Conservation (phyloP, 1,284 basidiomycete species). For the Microbotryum silenes-acaulis region DNA sequence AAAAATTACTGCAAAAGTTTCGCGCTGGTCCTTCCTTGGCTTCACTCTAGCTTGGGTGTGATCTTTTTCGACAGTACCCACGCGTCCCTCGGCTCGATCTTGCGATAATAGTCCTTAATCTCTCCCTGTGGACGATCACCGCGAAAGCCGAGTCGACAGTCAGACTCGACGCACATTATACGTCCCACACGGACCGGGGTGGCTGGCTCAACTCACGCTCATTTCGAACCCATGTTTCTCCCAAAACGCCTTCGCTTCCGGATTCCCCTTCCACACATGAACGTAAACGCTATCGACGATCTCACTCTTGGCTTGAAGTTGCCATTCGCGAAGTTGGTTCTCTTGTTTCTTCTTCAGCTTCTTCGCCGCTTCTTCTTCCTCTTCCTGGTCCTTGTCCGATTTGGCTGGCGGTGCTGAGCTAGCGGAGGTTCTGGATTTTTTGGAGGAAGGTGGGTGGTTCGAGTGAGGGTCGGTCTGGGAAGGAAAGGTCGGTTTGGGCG, state of each 20-base stretch:
- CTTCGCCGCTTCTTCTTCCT: conserved; percentile 34
- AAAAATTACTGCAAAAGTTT: no score
- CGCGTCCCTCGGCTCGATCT: conserved; percentile 39
- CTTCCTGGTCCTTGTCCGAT: conserved; percentile 1
- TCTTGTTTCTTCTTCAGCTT: conserved; percentile 31
- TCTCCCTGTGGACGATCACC: conserved; percentile 17
- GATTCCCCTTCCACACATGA: conserved; percentile 42
- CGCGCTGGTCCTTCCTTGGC: no score
- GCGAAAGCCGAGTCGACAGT: no score
- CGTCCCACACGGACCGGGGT: no score
- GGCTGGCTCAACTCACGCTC: conserved; percentile 21
- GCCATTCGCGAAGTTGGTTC: conserved; percentile 11
- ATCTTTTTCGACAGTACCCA: conserved; percentile 35
- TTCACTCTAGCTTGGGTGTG: no score
- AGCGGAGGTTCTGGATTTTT: conserved; percentile 13
- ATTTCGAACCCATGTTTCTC: conserved; percentile 41
- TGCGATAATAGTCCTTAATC: conserved; percentile 33
- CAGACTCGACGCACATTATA: not conserved
- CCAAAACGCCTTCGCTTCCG: conserved; percentile 40
- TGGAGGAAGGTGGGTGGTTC: conserved; percentile 18
- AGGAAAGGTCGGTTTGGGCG: not conserved
- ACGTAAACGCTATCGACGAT: conserved; percentile 38
- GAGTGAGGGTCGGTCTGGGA: not conserved
- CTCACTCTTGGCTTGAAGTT: conserved; percentile 5
- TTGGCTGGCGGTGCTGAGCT: conserved; percentile 16